Percentiles rank a stretch among this genome's conserved stretches.
These are phyloP conservation scores for Ceratobasidium sp. DNA, from an alignment of 1,284 basidiomycete genomes.

Conservation along the genomic window DNA sequence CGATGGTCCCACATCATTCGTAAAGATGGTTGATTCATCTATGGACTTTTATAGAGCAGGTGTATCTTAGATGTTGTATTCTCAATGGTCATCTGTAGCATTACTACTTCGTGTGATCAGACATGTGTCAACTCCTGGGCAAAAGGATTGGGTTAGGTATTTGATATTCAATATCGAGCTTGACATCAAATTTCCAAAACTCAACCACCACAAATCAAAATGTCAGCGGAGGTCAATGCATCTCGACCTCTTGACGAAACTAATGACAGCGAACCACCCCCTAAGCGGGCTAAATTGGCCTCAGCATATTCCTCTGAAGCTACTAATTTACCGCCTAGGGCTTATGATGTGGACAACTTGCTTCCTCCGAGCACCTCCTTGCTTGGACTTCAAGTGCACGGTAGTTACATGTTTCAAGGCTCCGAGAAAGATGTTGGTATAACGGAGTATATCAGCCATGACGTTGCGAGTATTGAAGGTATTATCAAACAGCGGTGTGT, in stretches of 20 bases:
- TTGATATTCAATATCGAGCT: constrained; percentile 11
- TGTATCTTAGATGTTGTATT: constrained; percentile 28
- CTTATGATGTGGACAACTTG: constrained; percentile 60
- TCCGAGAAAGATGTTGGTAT: constrained; percentile 91
- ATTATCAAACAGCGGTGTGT: constrained; percentile 94
- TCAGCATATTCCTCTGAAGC: neutral
- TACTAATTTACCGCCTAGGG: neutral
- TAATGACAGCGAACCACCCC: constrained; percentile 20
- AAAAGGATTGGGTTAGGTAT: neutral
- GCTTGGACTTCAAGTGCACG: constrained; percentile 54
- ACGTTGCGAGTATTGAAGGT: constrained; percentile 81
- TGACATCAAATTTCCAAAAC: constrained; percentile 27
- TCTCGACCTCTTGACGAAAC: constrained; percentile 34
- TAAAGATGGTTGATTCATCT: constrained; percentile 43
- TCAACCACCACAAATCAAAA: constrained; percentile 23
- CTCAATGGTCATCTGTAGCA: constrained; percentile 29
- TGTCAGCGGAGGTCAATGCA: constrained; percentile 13
- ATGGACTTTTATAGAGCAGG: constrained; percentile 32
- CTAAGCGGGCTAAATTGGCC: constrained; percentile 32
- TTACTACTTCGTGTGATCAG: neutral
- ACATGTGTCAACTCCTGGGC: neutral
- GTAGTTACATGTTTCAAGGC: constrained; percentile 69
- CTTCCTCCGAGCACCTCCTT: constrained; percentile 76
- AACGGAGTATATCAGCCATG: constrained; percentile 83
- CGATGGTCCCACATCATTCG: constrained; percentile 37